phyloP scores from a whole-genome alignment of 352 stramenopile genomes.

The Phytophthora kernoviae region DNA sequence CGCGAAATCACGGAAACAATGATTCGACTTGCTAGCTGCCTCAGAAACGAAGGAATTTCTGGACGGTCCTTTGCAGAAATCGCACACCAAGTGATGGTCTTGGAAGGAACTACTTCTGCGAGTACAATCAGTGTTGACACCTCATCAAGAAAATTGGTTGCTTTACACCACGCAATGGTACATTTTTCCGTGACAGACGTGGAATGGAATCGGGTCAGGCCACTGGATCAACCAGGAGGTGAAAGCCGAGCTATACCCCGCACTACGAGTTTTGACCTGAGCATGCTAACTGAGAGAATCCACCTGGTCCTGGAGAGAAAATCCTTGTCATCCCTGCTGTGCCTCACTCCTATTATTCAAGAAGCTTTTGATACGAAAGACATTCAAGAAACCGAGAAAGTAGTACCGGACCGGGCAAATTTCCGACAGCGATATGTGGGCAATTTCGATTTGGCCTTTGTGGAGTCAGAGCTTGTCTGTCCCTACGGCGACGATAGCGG shows the following conservation, averaged over 20 bases:
- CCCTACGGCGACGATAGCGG: constrained; percentile 38
- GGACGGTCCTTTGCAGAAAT: constrained; percentile 26
- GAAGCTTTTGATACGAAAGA: constrained; percentile 48
- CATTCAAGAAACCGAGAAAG: not conserved
- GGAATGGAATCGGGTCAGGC: constrained; percentile 28
- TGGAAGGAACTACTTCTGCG: constrained; percentile 41
- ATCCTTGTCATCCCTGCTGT: constrained; percentile 11
- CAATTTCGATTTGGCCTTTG: constrained; percentile 52
- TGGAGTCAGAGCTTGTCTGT: constrained; percentile 35
- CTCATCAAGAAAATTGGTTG: constrained; percentile 14
- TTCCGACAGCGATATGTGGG: constrained; percentile 56
- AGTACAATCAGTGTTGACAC: constrained; percentile 14
- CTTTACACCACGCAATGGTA: constrained; percentile 28
- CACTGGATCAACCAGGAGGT: constrained; percentile 6
- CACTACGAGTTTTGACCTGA: constrained; percentile 29
- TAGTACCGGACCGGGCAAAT: constrained; percentile 6
- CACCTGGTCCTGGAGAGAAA: constrained; percentile 19
- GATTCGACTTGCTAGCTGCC: constrained; percentile 32
- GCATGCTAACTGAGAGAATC: constrained; percentile 22
- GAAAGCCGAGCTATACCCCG: constrained; percentile 4
- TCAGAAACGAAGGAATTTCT: constrained; percentile 13
- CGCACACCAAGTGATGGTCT: constrained; percentile 28
- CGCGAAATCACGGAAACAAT: constrained; percentile 48
- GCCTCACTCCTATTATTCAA: constrained; percentile 33
- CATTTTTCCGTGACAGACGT: constrained; percentile 60